phyloP scores from a whole-genome alignment of 2,329 filamentous ascomycete species.

The Cercospora citrullina region DNA sequence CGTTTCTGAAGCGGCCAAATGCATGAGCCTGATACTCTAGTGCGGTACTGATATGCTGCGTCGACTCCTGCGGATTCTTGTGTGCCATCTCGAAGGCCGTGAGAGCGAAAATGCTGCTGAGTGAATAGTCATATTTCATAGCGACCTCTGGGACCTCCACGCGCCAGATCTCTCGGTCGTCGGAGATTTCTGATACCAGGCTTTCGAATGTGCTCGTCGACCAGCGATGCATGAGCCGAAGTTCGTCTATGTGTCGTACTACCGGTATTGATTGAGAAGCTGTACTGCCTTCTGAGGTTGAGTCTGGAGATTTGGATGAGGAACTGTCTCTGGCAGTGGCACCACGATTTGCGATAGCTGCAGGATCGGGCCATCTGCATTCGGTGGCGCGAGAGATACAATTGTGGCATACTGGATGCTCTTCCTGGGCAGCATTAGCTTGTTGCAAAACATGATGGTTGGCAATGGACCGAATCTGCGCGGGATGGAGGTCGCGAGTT shows the following conservation, averaged over 20 bases:
- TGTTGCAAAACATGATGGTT: not conserved
- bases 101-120: constrained; percentile 21
- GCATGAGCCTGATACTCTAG: constrained; percentile 20
- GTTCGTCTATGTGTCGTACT: constrained; percentile 13
- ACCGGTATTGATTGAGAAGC: constrained; percentile 2
- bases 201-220: constrained; percentile 20
- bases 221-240: constrained; percentile 28
- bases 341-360: not conserved
- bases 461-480: no score
- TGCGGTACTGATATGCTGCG: constrained; percentile 17
- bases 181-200: constrained; percentile 16
- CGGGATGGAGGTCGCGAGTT: not conserved
- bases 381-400: constrained; percentile 18
- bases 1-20: constrained; percentile 16
- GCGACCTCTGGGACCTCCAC: constrained; percentile 13
- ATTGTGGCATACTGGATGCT: constrained; percentile 18
- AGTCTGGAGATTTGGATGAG: constrained; percentile 8
- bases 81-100: constrained; percentile 23
- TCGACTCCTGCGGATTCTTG: constrained; percentile 10
- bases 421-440: constrained; percentile 11
- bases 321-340: not conserved
- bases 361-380: constrained; percentile 14
- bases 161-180: constrained; percentile 19
- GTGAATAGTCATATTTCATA: constrained; percentile 21
- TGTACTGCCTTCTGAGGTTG: constrained; percentile 4